Percentiles rank a stretch among this genome's conserved stretches.
Conservation (phyloP, 140 eudicot species). For the Senecio squalidus region DNA sequence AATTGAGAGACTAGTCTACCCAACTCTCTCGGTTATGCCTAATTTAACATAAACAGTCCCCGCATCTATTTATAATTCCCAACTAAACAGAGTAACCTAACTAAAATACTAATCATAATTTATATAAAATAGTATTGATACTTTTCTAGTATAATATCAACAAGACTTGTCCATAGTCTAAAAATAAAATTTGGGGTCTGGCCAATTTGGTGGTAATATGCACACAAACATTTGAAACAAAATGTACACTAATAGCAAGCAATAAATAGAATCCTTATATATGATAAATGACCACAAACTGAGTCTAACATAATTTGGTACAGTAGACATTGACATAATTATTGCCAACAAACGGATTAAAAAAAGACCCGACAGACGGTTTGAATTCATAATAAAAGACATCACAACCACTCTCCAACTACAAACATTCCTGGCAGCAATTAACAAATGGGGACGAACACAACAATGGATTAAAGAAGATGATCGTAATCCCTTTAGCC, state of each 20-base stretch:
- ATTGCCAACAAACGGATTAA: conserved; percentile 33
- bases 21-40: no score
- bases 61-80: no score
- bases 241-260: background rate
- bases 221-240: background rate
- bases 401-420: conserved; percentile 45
- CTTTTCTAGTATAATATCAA: no score
- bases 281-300: conserved; percentile 35
- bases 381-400: conserved; percentile 34
- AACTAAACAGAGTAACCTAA: no score
- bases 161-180: no score
- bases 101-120: no score
- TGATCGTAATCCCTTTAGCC: conserved; percentile 15
- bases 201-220: background rate
- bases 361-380: conserved; percentile 23
- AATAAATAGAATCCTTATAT: conserved; percentile 33
- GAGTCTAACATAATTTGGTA: conserved; percentile 34
- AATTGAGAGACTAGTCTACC: no score
- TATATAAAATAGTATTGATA: no score
- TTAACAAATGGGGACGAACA: conserved; percentile 11
- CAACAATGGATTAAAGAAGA: conserved; percentile 13
- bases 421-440: conserved; percentile 36
- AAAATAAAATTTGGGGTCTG: no score
- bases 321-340: conserved; percentile 30
- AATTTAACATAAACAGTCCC: no score